Conservation (phyloP, 2,329 filamentous ascomycete genomes). For the Botrytis tulipae region DNA sequence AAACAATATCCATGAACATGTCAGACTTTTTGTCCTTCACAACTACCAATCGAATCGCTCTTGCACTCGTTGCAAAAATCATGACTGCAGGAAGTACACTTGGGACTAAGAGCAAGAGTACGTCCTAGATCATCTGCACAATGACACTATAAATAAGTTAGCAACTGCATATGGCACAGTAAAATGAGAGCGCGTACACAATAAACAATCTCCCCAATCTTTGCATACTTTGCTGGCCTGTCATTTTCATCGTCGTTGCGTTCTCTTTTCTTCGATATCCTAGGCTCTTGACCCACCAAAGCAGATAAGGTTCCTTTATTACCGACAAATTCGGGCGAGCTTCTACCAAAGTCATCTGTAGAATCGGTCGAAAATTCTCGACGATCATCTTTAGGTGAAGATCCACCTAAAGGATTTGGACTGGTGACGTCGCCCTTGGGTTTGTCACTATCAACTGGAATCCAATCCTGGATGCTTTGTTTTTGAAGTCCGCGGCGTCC, state of each 20-base stretch:
- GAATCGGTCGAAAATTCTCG: conserved; percentile 12
- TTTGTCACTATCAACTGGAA: conserved; percentile 33
- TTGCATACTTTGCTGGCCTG: conserved; percentile 23
- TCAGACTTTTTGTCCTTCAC: neutral
- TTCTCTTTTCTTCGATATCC: conserved; percentile 20
- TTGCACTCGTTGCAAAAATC: conserved; percentile 26
- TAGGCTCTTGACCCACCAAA: conserved; percentile 14
- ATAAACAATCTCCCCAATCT: conserved; percentile 24
- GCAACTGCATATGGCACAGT: neutral
- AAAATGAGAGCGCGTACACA: conserved; percentile 27
- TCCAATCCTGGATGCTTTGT: conserved; percentile 57
- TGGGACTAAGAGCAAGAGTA: conserved; percentile 24
- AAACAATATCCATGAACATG: neutral
- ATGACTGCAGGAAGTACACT: conserved; percentile 24
- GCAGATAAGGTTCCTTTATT: conserved; percentile 20
- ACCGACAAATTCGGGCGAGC: conserved; percentile 17
- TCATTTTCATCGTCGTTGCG: conserved; percentile 16
- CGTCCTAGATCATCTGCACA: conserved; percentile 27
- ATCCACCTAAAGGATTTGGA: conserved; percentile 6
- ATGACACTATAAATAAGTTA: conserved; percentile 27
- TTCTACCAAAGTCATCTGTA: conserved; percentile 8
- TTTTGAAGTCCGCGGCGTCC: conserved; percentile 45
- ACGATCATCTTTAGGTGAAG: neutral
- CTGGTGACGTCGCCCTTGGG: conserved; percentile 25
- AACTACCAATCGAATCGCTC: neutral